Base-by-base conservation (phyloP, 108 stramenopile species). In the Nitzschia sp. region DNA sequence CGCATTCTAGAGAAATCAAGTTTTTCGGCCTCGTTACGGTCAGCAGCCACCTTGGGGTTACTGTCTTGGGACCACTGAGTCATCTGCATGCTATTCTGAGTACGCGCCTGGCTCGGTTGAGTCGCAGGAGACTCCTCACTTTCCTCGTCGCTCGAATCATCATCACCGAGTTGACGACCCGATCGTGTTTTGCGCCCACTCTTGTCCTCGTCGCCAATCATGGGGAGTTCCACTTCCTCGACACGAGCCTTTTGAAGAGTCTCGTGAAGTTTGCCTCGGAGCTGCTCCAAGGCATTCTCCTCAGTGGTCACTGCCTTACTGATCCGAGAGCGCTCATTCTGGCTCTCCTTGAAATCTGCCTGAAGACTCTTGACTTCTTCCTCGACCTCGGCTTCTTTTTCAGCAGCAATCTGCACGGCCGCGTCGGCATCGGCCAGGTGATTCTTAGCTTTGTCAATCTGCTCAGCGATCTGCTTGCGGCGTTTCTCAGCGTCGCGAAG, bases 191-290 rank as follows among this genome's bases (percentile, higher is more conserved):
- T 49, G 48, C 71, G 38, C 1, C 42, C 24, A n/a, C 49, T 47
- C 13, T 49, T 33, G 11, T 59, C 68, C 29, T 74, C 82, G n/a
- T 24, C 71, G 13, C 74, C 76, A 29, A 74, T 48, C 35, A 84
- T 53, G 11, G 97, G 97, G 15, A 98, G 48, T 19, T 85, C 83
- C 1, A 96, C 93, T 79, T 96, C 90, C 54, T 96, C 95, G 6
- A 96, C 86, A 30, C 87, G 84, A 8, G 95, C 95, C 61, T 92
- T 89, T 51, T 90, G 94, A 15, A 98, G 82, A 28, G 87, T 93
- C 71, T 98, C 95, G 68, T 96, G 92, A 5, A 94, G 84, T 68
- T 91, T 88, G 25, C 88, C 93, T 27, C 95, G 94, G 9, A 95
- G 79, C 8, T 84, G 82, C 60, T 90, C 89, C 33, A 94, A 64